Base-by-base conservation (phyloP, 148 eudicot genomes). In the Spergularia bocconei region DNA sequence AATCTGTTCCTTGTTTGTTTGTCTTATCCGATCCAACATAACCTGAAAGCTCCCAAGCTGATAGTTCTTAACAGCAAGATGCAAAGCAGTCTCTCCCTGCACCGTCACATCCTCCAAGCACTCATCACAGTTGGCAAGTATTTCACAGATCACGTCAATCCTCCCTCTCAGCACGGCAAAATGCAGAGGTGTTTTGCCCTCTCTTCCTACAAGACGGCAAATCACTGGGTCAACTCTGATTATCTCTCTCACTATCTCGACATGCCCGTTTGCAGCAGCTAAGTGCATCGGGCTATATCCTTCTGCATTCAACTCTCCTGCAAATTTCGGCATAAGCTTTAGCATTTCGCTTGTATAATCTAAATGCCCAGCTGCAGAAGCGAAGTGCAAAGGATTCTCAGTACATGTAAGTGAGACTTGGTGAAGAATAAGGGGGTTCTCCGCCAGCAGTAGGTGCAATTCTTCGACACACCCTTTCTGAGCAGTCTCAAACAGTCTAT, bases 281-380 rank as follows among this genome's bases (percentile, higher is more conserved):
- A 90, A 80, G 73, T 88, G 91, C 63, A 88, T 33, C 12, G 90
- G 90, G 29, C 84, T 83, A 65, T 71, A 70, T 47, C 93, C 91
- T 23, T 83, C 83, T 47, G 79, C 82, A 75, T 82, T 86, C 63
- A 88, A 70, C 56, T 86, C 86, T 54, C 52, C 17, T 6, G 84
- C 75, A 64, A 88, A 82, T 58, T 83, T 79, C 1, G 82, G 81
- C 48, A 79, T 80, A 39, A 80, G 47, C 54, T 73, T 73, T 11
- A 85, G 9, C 1, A 86, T 23, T 62, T 81, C 75, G 61, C 66
- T 58, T 5, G 79, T 76, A 53, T 83, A 83, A 69, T 70, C 78
- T 20, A 82, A 23, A 69, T 85, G 84, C n/a, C 89, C 86, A 6
- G 80, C 79, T 48, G 75, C 52, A 63, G 72, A 83, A 54, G 86